These are phyloP conservation scores for Penicillium silybi DNA, from an alignment of 495 filamentous ascomycete genomes.

Conservation along the genomic window DNA sequence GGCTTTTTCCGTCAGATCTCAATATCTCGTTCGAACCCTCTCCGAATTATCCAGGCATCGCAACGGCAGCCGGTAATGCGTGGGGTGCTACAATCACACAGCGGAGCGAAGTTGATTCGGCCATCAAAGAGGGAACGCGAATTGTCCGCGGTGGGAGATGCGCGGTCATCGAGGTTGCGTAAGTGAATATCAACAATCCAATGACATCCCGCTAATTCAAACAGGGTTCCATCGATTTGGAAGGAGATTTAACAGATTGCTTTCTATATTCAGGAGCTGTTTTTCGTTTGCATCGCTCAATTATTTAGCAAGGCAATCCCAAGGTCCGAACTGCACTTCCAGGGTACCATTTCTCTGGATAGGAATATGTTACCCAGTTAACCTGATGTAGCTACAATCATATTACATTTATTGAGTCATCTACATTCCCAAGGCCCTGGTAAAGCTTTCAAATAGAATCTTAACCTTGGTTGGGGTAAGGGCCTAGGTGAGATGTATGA, in stretches of 20 bases:
- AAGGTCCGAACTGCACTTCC: too few relatives aligned
- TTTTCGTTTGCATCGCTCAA: too few relatives aligned
- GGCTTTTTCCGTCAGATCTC: conserved; percentile 34
- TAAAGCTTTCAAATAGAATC: too few relatives aligned
- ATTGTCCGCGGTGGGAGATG: conserved; percentile 13
- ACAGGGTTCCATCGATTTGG: conserved; percentile 21
- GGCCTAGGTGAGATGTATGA: too few relatives aligned
- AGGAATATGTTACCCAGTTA: too few relatives aligned
- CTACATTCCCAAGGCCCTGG: too few relatives aligned
- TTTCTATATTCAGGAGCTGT: neutral
- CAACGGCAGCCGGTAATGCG: conserved; percentile 59
- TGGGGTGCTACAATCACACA: conserved; percentile 17
- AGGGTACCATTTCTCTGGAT: too few relatives aligned
- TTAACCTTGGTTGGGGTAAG: too few relatives aligned
- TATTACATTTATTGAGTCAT: too few relatives aligned
- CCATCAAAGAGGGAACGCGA: conserved; percentile 7
- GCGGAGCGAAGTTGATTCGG: conserved; percentile 8
- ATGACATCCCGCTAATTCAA: neutral
- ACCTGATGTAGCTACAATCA: too few relatives aligned
- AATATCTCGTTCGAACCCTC: conserved; percentile 77
- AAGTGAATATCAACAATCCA: conserved; percentile 1
- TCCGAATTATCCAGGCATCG: conserved; percentile 82
- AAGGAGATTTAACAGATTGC: neutral
- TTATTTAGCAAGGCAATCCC: neutral
- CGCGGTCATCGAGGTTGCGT: conserved; percentile 23